A percentile compares a stretch with the other conserved stretches of the same genome.
Evolutionary conservation across 192 early-diverging fungal genomes (phyloP).

Genomic region (Podila clonocystis): DNA sequence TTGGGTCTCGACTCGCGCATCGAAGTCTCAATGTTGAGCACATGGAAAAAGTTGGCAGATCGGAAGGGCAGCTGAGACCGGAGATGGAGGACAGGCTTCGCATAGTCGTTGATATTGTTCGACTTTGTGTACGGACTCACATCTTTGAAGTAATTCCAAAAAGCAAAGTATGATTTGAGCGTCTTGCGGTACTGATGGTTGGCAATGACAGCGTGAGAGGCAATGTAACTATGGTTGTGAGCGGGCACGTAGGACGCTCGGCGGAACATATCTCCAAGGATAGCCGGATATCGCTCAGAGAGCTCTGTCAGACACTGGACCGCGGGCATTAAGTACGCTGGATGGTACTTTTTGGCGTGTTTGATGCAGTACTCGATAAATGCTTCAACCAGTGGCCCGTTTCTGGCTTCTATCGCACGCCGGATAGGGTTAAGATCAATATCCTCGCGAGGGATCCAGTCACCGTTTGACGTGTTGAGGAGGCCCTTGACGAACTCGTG

Average conservation of each 20-base stretch:
- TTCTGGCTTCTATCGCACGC: slow-evolving; percentile 36
- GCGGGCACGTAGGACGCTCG: slow-evolving; percentile 42
- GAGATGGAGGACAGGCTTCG: slow-evolving; percentile 33
- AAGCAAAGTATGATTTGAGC: slow-evolving; percentile 22
- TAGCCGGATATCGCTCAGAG: slow-evolving; percentile 36
- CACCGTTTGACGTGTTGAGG: slow-evolving; percentile 26
- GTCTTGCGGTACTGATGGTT: slow-evolving; percentile 21
- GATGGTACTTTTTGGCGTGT: slow-evolving; percentile 49
- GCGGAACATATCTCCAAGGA: slow-evolving; percentile 41
- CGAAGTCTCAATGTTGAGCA: slow-evolving; percentile 26
- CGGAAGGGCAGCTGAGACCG: slow-evolving; percentile 45
- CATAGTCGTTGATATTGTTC: slow-evolving; percentile 41
- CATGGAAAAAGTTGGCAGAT: slow-evolving; percentile 7
- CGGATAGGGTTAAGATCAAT: slow-evolving; percentile 31
- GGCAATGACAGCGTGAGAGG: slow-evolving; percentile 43
- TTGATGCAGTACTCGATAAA: slow-evolving; percentile 48
- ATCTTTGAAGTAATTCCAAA: slow-evolving; percentile 29
- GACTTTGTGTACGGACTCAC: slow-evolving; percentile 23
- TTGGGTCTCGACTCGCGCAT: slow-evolving; percentile 14
- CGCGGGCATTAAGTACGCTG: slow-evolving; percentile 43
- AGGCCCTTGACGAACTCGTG: slow-evolving; percentile 43
- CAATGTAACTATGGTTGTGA: slow-evolving; percentile 33
- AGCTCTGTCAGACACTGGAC: slow-evolving; percentile 47
- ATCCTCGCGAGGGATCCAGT: slow-evolving; percentile 51
- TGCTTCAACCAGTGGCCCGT: slow-evolving; percentile 21